Evolutionary conservation across 2,329 filamentous ascomycete species (phyloP).

Genomic region (Boeremia lycopersici): DNA sequence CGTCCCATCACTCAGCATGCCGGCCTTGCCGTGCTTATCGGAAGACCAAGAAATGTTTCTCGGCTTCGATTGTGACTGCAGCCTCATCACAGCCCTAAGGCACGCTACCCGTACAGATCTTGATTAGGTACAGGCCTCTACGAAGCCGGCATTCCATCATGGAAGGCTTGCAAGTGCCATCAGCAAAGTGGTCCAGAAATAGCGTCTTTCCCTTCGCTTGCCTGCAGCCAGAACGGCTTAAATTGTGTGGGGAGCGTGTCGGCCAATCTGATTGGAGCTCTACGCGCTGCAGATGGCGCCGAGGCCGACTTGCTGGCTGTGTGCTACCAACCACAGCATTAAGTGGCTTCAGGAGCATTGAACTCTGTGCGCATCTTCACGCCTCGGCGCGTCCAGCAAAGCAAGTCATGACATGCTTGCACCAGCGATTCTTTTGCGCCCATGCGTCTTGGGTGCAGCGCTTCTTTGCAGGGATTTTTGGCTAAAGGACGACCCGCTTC

Average conservation of each 20-base stretch:
- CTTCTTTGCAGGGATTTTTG: constrained; percentile 30
- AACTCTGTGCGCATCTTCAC: constrained; percentile 28
- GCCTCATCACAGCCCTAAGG: constrained; percentile 37
- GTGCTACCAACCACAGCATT: constrained; percentile 43
- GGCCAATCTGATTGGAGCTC: constrained; percentile 14
- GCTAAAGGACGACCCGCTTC: constrained; percentile 25
- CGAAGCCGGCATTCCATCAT: constrained; percentile 17
- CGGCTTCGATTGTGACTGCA: constrained; percentile 29
- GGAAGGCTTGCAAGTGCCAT: constrained; percentile 4
- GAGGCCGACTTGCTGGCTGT: constrained; percentile 24
- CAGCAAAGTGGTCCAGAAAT: constrained; percentile 30
- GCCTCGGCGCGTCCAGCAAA: constrained; percentile 39
- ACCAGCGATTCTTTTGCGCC: constrained; percentile 21
- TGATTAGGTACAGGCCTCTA: constrained; percentile 13
- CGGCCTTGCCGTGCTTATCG: constrained; percentile 12
- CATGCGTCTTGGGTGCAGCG: constrained; percentile 28
- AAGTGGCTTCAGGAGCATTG: constrained; percentile 30
- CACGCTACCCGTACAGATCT: constrained; percentile 22
- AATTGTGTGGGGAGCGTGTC: constrained; percentile 10
- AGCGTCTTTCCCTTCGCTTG: constrained; percentile 29
- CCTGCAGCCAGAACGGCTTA: constrained; percentile 27
- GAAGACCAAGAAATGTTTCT: constrained; percentile 13
- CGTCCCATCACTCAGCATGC: constrained; percentile 22
- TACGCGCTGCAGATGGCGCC: constrained; percentile 20
- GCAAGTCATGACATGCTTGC: constrained; percentile 28